These are phyloP conservation scores for Coniochaeta sp. DNA, from an alignment of 2,329 filamentous ascomycete genomes.

Conservation along the genomic window DNA sequence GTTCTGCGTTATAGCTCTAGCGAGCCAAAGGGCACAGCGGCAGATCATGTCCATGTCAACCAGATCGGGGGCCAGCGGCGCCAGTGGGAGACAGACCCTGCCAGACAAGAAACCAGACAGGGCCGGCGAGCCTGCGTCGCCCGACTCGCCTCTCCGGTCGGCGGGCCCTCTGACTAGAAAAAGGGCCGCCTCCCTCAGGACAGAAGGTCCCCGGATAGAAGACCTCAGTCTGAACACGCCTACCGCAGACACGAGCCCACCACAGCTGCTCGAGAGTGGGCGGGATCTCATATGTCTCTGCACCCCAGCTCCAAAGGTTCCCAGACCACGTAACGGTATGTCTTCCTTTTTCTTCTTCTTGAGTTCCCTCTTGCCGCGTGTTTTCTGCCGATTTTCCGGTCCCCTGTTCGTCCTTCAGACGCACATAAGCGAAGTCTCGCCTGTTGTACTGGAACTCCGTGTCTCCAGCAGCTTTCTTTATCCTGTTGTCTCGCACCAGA, in stretches of 20 bases:
- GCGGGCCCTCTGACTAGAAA: constrained; percentile 25
- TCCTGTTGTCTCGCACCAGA: constrained; percentile 5
- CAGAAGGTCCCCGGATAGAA: constrained; percentile 26
- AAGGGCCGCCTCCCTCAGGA: constrained; percentile 37
- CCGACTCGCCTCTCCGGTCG: constrained; percentile 1
- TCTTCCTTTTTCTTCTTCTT: constrained; percentile 11
- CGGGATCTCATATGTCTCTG: constrained; percentile 46
- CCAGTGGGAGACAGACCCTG: background rate
- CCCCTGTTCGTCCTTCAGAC: background rate
- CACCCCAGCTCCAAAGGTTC: constrained; percentile 48
- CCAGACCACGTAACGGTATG: constrained; percentile 52
- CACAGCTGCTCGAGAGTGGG: background rate
- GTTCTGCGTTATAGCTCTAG: background rate
- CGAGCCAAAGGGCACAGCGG: background rate
- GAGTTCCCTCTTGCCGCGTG: constrained; percentile 3
- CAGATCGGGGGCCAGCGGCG: background rate
- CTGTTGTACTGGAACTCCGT: constrained; percentile 1
- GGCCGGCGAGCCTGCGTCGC: background rate
- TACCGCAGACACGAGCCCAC: constrained; percentile 12
- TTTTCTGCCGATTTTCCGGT: background rate
- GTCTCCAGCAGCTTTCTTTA: constrained; percentile 5
- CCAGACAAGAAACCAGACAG: background rate
- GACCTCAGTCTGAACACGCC: constrained; percentile 27
- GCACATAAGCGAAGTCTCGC: background rate
- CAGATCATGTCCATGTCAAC: background rate